phyloP scores from a whole-genome alignment of 495 filamentous ascomycete species.

The Aspergillus carlsbadensis region DNA sequence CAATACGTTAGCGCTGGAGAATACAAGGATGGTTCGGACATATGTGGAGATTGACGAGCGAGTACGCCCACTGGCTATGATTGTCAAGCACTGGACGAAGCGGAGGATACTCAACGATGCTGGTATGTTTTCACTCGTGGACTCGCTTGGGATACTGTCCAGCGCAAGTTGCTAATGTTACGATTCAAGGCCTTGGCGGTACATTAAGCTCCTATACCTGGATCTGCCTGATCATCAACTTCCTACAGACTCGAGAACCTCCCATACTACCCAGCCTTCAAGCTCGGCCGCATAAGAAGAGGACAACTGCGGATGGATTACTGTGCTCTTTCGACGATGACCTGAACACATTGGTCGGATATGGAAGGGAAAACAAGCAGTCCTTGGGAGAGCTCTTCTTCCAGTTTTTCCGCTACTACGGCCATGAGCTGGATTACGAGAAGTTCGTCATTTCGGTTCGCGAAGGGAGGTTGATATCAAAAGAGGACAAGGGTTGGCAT shows the following conservation, averaged over 20 bases:
- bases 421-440: conserved; percentile 88
- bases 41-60: conserved; percentile 93
- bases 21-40: conserved; percentile 96
- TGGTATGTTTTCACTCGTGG: conserved; percentile 54
- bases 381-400: conserved; percentile 81
- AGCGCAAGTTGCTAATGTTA: conserved; percentile 6
- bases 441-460: conserved; percentile 81
- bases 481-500: conserved; percentile 85
- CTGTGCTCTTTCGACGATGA: conserved; percentile 84
- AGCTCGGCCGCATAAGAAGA: conserved; percentile 65
- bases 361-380: conserved; percentile 79
- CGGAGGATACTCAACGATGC: conserved; percentile 91
- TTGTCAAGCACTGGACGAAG: conserved; percentile 96
- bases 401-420: conserved; percentile 92
- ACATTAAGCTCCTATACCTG: conserved; percentile 99
- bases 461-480: conserved; percentile 77
- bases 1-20: conserved; percentile 89
- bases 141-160: background rate
- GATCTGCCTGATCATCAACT: conserved; percentile 98
- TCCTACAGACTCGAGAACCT: conserved; percentile 85
- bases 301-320: conserved; percentile 56
- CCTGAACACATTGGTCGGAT: conserved; percentile 65
- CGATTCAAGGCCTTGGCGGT: conserved; percentile 73
- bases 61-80: conserved; percentile 90
- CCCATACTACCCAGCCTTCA: conserved; percentile 88